A percentile compares a stretch with the other conserved stretches of the same genome.
phyloP scores from a whole-genome alignment of 2,329 filamentous ascomycete genomes.

The Moelleriella libera region DNA sequence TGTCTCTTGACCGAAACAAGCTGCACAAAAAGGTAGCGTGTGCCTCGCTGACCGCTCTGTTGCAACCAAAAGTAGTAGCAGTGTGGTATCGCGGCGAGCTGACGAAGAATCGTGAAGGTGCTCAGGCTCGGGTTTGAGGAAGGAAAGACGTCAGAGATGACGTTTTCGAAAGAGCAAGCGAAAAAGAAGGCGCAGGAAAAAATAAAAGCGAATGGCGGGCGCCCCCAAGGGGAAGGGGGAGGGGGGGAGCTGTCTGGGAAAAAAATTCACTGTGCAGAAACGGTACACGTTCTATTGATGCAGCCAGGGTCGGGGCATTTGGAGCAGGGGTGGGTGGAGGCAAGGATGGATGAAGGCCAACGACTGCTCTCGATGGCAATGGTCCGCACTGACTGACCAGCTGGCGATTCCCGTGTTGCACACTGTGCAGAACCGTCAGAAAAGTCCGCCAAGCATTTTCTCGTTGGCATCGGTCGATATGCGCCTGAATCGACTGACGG shows the following conservation, averaged over 20 bases:
- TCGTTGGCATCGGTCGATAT: constrained; percentile 1
- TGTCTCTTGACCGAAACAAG: background rate
- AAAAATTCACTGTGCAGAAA: background rate
- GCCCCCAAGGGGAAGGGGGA: background rate
- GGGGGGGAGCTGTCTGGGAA: background rate
- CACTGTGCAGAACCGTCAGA: constrained; percentile 3
- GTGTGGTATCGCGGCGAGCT: constrained; percentile 14
- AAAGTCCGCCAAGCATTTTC: constrained; percentile 1
- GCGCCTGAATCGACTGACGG: constrained; percentile 1
- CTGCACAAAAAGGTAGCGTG: background rate
- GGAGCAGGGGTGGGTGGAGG: background rate
- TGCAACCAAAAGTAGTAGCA: background rate
- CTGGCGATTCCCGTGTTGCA: background rate
- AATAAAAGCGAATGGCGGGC: constrained; percentile 9
- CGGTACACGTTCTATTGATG: background rate
- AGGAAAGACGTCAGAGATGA: constrained; percentile 34
- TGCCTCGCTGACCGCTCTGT: background rate
- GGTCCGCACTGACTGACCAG: constrained; percentile 2
- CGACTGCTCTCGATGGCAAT: no score
- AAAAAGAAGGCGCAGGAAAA: constrained; percentile 21
- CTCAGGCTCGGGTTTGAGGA: constrained; percentile 18
- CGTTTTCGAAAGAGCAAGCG: constrained; percentile 21
- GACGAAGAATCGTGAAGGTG: constrained; percentile 19
- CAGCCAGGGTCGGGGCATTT: background rate
- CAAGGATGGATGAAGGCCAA: constrained; percentile 1